phyloP scores from a whole-genome alignment of 2,329 filamentous ascomycete species.

The Aspergillus candidus region DNA sequence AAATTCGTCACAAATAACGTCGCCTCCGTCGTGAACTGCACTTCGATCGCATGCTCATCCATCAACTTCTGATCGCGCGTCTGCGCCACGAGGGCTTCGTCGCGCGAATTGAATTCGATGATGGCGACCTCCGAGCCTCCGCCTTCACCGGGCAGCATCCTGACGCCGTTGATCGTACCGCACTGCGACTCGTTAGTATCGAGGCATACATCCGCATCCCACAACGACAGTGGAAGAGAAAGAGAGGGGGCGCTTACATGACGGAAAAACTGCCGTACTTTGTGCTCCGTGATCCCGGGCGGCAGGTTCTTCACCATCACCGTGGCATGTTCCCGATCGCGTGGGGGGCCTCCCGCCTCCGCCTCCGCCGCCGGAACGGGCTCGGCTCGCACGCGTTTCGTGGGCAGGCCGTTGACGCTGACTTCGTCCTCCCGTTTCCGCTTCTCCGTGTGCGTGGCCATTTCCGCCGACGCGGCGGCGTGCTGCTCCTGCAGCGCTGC shows the following conservation, averaged over 20 bases:
- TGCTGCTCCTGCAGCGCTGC: constrained; percentile 32
- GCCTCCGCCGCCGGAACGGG: constrained; percentile 26
- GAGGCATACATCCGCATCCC: constrained; percentile 3
- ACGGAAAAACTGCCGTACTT: constrained; percentile 82
- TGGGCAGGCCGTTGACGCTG: constrained; percentile 47
- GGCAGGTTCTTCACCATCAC: constrained; percentile 77
- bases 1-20: constrained; percentile 92
- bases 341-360: constrained; percentile 48
- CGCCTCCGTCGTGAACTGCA: constrained; percentile 67
- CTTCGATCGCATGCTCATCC: constrained; percentile 64
- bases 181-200: constrained; percentile 40
- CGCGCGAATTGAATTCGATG: constrained; percentile 75
- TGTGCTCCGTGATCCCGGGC: constrained; percentile 59
- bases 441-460: constrained; percentile 42
- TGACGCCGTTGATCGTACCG: constrained; percentile 74
- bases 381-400: constrained; percentile 61
- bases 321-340: constrained; percentile 86
- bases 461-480: constrained; percentile 14
- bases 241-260: constrained; percentile 44
- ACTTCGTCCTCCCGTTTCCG: constrained; percentile 64
- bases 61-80: constrained; percentile 77
- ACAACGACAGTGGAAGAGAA: neutral
- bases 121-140: constrained; percentile 62
- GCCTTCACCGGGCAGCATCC: constrained; percentile 57
- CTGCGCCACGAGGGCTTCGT: constrained; percentile 75